Percentiles rank a stretch among this genome's conserved stretches.
phyloP scores from a whole-genome alignment of 768 basidiomycete genomes.

The Leccinum longicurvipes region DNA sequence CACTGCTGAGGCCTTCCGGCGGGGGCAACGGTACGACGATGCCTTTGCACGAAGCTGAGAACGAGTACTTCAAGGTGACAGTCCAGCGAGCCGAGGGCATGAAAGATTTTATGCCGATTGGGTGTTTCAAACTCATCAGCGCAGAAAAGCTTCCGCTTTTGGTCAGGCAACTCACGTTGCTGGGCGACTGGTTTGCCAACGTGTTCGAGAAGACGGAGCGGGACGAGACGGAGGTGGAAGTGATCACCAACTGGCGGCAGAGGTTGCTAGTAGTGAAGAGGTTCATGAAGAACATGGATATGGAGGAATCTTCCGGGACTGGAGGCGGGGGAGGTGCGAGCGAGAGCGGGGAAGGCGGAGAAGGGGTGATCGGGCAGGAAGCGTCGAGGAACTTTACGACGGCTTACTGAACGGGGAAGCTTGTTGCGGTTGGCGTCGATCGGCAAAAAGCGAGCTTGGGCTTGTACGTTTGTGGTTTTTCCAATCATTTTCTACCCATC shows the following conservation, averaged over 20 bases:
- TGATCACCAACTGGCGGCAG: conserved; percentile 86
- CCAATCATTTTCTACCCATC: conserved; percentile 1
- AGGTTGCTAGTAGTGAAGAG: conserved; percentile 77
- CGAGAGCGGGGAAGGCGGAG: conserved; percentile 23
- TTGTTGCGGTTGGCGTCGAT: not conserved
- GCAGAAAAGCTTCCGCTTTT: conserved; percentile 83
- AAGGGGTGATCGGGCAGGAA: conserved; percentile 53
- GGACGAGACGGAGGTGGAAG: conserved; percentile 70
- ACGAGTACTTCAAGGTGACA: conserved; percentile 94
- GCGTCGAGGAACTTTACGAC: conserved; percentile 57
- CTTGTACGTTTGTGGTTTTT: not conserved
- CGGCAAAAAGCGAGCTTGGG: conserved; percentile 3
- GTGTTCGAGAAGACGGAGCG: conserved; percentile 73
- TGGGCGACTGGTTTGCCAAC: conserved; percentile 88
- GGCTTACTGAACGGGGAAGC: conserved; percentile 37
- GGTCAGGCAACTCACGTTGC: conserved; percentile 81
- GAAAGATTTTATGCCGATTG: conserved; percentile 91
- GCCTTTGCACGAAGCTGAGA: conserved; percentile 59
- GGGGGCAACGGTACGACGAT: conserved; percentile 9
- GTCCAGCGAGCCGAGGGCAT: conserved; percentile 87
- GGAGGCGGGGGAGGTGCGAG: conserved; percentile 18
- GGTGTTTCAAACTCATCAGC: conserved; percentile 92
- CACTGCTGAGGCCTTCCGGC: conserved; percentile 10
- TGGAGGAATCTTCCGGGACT: conserved; percentile 21
- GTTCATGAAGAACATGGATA: conserved; percentile 39